Conservation (phyloP, 1,139 yeast genomes). For the Geotrichum citri-aurantii region DNA sequence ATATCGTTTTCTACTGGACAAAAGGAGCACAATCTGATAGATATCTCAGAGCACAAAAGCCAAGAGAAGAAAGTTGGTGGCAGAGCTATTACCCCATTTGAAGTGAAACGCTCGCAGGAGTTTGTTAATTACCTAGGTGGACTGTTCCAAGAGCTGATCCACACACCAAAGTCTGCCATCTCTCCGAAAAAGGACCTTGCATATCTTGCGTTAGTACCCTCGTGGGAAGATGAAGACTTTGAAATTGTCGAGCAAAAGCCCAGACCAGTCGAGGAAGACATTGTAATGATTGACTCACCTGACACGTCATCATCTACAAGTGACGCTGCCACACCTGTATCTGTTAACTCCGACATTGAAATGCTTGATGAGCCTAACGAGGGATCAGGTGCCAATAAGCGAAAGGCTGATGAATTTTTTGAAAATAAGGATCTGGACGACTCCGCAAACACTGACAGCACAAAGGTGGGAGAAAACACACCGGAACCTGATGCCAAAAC, state of each 20-base stretch:
- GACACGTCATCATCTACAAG: background rate
- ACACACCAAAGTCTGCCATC: conserved; percentile 57
- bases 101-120: conserved; percentile 73
- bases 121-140: conserved; percentile 67
- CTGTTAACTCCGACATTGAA: background rate
- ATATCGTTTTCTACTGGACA: conserved; percentile 42
- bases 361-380: background rate
- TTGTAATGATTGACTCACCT: conserved; percentile 1
- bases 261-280: conserved; percentile 5
- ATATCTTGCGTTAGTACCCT: conserved; percentile 77
- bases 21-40: conserved; percentile 23
- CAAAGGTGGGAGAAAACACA: conserved; percentile 4
- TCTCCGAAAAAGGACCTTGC: conserved; percentile 83
- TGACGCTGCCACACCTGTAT: conserved; percentile 4
- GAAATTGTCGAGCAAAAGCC: conserved; percentile 18
- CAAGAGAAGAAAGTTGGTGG: conserved; percentile 67
- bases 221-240: conserved; percentile 33
- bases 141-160: conserved; percentile 64
- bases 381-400: background rate
- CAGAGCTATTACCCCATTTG: conserved; percentile 62
- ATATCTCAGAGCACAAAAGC: conserved; percentile 2
- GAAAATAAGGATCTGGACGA: background rate
- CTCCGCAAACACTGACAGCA: conserved; percentile 4
- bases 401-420: background rate
- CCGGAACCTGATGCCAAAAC: conserved; percentile 9